Base-by-base conservation (phyloP, 2,329 filamentous ascomycete genomes). In the Hypoxylon sp. region DNA sequence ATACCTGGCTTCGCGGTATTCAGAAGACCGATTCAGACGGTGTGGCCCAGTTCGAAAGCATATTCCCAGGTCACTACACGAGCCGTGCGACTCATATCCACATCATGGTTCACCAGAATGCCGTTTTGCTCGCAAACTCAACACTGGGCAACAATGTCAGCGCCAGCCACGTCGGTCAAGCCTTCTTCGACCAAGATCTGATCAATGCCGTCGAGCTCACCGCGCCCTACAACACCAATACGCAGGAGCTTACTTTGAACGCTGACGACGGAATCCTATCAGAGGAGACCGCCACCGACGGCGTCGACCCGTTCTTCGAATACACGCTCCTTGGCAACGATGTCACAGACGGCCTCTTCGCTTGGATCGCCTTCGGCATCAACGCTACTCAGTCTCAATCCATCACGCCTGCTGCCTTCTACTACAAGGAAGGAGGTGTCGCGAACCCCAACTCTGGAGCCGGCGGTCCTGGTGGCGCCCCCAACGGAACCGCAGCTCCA, bases 161-260 rank as follows among this genome's bases (percentile, higher is more conserved):
- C 55, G 83, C 87, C 63, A 84, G 85, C 6, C 88, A 91, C 78
- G 83, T 91, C 42, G 89, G 89, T 17, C 89, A 92, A 76, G 75
- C 89, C 55, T 91, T 89, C 83, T 89, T 90, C 76, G 88, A 91
- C 76, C 85, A 90, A 75, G 81, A 82, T 68, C 83, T 91, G 9
- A 84, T 88, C 70, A 72, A 73, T 26, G 69, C 80, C 42, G 86
- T 91, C 60, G 84, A 88, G 67, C 76, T 77, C 9, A 80, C 78
- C 0, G 65, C 75, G 0, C 85, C 86, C 0, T 88, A 88, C 77
- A 77, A 66, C 4, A 76, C 76, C 62, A 87, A 88, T 78, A 82
- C 78, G 0, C 81, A 85, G 65, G 56, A 70, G 0, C 60, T 85
- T 19, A 89, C 84, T 3, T 47, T 52, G 59, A 80, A 80, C 70